A percentile compares a stretch with the other conserved stretches of the same genome.
Conservation (phyloP, 257 asterid genomes). For the Lycium ferocissimum region DNA sequence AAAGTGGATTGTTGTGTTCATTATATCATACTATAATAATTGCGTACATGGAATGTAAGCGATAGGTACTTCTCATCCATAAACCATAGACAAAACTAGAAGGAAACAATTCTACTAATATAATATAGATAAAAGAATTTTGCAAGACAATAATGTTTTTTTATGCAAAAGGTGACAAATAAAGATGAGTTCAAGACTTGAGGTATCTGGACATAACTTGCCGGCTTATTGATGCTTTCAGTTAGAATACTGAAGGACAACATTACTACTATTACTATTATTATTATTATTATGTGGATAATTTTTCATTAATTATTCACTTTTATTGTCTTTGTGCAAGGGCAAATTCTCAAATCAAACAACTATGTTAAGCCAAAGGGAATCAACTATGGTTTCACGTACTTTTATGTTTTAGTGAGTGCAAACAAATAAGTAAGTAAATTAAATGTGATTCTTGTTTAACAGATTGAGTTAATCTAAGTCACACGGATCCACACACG, state of each 20-base stretch:
- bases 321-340: not conserved
- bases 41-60: not conserved
- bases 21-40: not conserved
- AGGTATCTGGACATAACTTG: not conserved
- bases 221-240: slow-evolving; percentile 27
- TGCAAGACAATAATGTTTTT: not conserved
- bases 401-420: too few relatives aligned
- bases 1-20: not conserved
- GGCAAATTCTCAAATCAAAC: not conserved
- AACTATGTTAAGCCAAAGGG: not conserved
- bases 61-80: not conserved
- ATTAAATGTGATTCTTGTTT: too few relatives aligned
- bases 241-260: not conserved
- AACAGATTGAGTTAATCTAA: too few relatives aligned
- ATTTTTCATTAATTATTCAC: not conserved
- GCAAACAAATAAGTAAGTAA: too few relatives aligned
- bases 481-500: too few relatives aligned
- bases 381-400: too few relatives aligned
- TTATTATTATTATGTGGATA: not conserved
- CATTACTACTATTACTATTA: not conserved
- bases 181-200: not conserved
- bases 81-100: not conserved
- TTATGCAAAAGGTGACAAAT: not conserved
- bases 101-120: not conserved
- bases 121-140: not conserved